Evolutionary conservation across 1,284 basidiomycete species (phyloP).

Genomic region (Entoloma clypeatum): DNA sequence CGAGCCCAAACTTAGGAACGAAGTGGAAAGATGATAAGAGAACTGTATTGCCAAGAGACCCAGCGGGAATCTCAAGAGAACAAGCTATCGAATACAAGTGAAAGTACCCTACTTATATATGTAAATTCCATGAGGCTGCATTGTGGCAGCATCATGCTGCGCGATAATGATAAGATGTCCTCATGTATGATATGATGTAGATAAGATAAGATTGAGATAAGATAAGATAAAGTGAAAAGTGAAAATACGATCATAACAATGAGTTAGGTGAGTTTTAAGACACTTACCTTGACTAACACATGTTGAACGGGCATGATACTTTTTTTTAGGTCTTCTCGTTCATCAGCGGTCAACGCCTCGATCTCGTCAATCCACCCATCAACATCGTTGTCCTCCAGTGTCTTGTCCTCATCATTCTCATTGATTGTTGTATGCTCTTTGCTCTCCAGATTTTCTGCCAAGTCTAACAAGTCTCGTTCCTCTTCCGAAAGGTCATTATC

Average conservation of each 20-base stretch:
- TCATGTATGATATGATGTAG: background rate
- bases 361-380: conserved; percentile 11
- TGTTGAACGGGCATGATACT: conserved; percentile 6
- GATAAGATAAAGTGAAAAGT: no score
- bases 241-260: no score
- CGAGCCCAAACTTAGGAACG: no score
- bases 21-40: no score
- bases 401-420: conserved; percentile 8
- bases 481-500: conserved; percentile 6
- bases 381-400: conserved; percentile 3
- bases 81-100: no score
- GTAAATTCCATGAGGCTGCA: no score
- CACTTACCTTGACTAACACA: conserved; percentile 10
- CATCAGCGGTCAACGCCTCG: conserved; percentile 3
- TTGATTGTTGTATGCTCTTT: background rate
- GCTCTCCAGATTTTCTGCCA: conserved; percentile 8
- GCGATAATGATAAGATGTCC: no score
- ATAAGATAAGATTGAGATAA: no score
- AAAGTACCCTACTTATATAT: no score
- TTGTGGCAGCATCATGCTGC: no score
- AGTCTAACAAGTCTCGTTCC: background rate
- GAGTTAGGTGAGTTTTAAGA: background rate
- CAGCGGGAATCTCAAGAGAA: no score
- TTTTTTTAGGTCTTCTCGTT: conserved; percentile 6
- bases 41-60: no score